A percentile compares a stretch with the other conserved stretches of the same genome.
Evolutionary conservation across 106 monocot genomes (phyloP).

Genomic region (Dioscorea dumetorum): DNA sequence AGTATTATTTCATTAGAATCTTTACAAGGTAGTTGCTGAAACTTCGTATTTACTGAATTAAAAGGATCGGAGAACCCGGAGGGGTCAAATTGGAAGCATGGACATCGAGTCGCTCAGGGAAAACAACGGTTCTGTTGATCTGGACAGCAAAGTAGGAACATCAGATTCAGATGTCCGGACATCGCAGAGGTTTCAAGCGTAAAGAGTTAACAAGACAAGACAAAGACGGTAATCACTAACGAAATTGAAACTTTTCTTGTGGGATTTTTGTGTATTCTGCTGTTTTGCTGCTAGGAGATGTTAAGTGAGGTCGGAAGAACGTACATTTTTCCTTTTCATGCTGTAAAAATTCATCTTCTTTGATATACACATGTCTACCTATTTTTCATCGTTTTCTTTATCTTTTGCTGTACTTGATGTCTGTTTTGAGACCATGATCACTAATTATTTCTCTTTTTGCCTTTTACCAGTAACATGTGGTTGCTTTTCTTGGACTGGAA

Average conservation of each 20-base stretch:
- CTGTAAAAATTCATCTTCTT: background rate
- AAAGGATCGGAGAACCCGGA: conserved; percentile 55
- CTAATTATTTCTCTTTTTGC: conserved; percentile 2
- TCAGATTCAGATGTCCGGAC: background rate
- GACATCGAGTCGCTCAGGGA: conserved; percentile 48
- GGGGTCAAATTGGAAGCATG: conserved; percentile 31
- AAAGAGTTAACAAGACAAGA: background rate
- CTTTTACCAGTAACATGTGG: conserved; percentile 1
- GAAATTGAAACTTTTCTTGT: background rate
- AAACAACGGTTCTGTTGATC: conserved; percentile 13
- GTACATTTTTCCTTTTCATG: background rate
- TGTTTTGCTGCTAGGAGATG: too few species aligned
- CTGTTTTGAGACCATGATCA: conserved; percentile 1
- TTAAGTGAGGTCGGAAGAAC: background rate
- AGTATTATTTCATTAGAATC: background rate
- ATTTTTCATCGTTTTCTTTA: background rate
- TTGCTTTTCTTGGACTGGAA: background rate
- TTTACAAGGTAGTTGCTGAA: background rate
- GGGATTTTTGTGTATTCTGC: background rate
- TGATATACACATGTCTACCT: background rate
- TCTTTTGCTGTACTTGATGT: conserved; percentile 4
- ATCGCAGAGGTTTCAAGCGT: conserved; percentile 13
- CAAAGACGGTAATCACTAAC: conserved; percentile 2
- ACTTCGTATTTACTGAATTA: conserved; percentile 5
- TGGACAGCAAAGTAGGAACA: conserved; percentile 21